These are phyloP conservation scores for Ensete ventricosum DNA, from an alignment of 176 grass and related monocot genomes.

Conservation along the genomic window DNA sequence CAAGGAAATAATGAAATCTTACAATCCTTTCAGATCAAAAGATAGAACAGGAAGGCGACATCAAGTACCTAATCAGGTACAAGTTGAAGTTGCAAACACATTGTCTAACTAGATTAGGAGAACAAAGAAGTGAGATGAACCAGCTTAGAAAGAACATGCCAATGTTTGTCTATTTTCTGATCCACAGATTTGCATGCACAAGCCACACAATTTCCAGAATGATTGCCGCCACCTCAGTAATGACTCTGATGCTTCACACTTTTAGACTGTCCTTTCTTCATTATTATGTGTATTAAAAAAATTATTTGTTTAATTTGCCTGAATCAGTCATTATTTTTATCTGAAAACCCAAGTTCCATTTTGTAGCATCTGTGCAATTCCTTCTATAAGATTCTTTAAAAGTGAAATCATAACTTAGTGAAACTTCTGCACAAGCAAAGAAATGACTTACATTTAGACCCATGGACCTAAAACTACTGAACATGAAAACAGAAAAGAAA, in stretches of 20 bases:
- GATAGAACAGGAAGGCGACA: background rate
- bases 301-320: background rate
- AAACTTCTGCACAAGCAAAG: no score
- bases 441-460: no score
- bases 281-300: background rate
- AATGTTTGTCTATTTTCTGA: background rate
- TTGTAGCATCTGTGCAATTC: no score
- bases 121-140: background rate
- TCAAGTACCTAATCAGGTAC: background rate
- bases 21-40: background rate
- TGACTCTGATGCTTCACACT: background rate
- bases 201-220: background rate
- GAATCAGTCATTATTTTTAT: background rate
- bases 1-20: constrained; percentile 20
- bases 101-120: background rate
- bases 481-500: no score
- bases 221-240: background rate
- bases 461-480: no score
- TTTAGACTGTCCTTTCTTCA: background rate
- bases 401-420: no score
- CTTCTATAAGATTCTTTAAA: no score
- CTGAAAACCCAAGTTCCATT: no score
- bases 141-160: background rate
- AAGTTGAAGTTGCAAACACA: background rate
- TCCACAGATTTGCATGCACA: background rate